phyloP scores from a whole-genome alignment of 176 grass and related monocot species.

The Phyllostachys edulis region DNA sequence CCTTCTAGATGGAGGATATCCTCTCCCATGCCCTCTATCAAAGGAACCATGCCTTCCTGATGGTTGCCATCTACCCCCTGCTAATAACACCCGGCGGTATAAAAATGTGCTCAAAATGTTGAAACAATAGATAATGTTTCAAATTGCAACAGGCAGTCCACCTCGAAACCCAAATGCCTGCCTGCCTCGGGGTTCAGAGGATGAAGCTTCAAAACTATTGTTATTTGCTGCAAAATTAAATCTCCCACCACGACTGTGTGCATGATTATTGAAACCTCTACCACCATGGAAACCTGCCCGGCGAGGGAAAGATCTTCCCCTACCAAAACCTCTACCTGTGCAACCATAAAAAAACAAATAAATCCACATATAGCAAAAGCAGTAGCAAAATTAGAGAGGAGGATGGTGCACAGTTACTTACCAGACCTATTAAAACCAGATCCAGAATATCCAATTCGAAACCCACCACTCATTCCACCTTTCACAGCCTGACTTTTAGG shows the following conservation, averaged over 20 bases:
- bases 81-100: not conserved
- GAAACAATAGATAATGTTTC: not conserved
- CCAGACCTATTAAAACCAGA: conserved; percentile 44
- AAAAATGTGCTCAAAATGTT: not conserved
- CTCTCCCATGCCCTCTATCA: conserved; percentile 32
- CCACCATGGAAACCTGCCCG: conserved; percentile 47
- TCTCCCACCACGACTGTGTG: conserved; percentile 31
- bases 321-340: conserved; percentile 52
- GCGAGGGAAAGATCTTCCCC: conserved; percentile 40
- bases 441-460: conserved; percentile 49
- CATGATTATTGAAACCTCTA: conserved; percentile 30
- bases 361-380: conserved; percentile 8
- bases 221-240: conserved; percentile 18
- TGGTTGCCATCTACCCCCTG: conserved; percentile 41
- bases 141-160: not conserved
- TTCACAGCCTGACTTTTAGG: conserved; percentile 60
- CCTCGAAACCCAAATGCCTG: conserved; percentile 41
- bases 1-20: conserved; percentile 39
- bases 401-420: conserved; percentile 2
- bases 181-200: conserved; percentile 36
- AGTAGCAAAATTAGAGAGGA: not conserved
- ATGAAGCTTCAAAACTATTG: conserved; percentile 30
- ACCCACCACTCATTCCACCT: conserved; percentile 57
- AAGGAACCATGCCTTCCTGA: conserved; percentile 42
- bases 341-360: not conserved